Percentiles rank a stretch among this genome's conserved stretches.
phyloP scores from a whole-genome alignment of 331 rosid genomes.

The Pyracantha coccinea region DNA sequence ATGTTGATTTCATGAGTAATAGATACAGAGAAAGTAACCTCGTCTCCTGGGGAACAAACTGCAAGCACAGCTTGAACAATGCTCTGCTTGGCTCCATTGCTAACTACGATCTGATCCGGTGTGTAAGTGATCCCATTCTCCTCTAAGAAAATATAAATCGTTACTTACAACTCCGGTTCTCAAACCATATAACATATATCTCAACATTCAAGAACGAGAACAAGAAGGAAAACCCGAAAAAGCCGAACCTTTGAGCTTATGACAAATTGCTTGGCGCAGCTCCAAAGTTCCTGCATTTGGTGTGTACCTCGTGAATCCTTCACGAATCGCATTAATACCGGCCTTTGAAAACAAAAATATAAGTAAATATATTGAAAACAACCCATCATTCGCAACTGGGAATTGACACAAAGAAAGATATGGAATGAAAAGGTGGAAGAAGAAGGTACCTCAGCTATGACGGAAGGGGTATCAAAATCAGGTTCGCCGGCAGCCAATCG shows the following conservation, averaged over 20 bases:
- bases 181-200: background rate
- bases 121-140: conserved; percentile 70
- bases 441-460: conserved; percentile 51
- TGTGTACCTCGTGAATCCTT: conserved; percentile 71
- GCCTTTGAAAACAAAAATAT: conserved; percentile 34
- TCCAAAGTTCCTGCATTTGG: conserved; percentile 78
- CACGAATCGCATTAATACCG: conserved; percentile 80
- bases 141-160: conserved; percentile 32
- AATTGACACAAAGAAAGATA: background rate
- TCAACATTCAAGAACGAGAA: background rate
- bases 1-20: background rate
- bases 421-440: background rate
- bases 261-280: conserved; percentile 76
- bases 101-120: conserved; percentile 72
- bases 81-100: conserved; percentile 95
- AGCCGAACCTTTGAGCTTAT: conserved; percentile 57
- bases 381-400: background rate
- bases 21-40: conserved; percentile 29
- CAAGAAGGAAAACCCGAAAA: background rate
- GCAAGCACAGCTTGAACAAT: conserved; percentile 64
- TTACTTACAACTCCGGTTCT: background rate
- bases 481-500: conserved; percentile 84
- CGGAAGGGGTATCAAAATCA: conserved; percentile 72
- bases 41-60: conserved; percentile 89
- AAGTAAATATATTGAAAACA: background rate